Conservation (phyloP, 163 green algal species). For the Chlorella variabilis region DNA sequence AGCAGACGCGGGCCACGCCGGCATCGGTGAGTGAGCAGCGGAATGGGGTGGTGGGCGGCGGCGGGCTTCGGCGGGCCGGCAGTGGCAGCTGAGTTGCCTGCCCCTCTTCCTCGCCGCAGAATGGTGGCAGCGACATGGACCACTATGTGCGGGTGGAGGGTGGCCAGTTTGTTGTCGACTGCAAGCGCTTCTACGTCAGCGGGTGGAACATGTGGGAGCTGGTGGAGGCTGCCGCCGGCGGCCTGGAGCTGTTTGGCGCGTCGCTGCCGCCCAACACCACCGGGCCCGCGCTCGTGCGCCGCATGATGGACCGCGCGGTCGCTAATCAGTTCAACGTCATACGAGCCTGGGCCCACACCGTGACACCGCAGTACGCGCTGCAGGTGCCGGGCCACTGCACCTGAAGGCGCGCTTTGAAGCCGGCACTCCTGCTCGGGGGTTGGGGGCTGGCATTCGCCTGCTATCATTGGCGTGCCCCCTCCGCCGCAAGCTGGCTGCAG, state of each 20-base stretch:
- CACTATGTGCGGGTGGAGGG: slow-evolving; percentile 40
- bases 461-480: not conserved
- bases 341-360: slow-evolving; percentile 52
- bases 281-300: slow-evolving; percentile 53
- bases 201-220: slow-evolving; percentile 62
- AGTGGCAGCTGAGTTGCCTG: not conserved
- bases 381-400: too few relatives aligned
- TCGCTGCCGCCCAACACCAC: slow-evolving; percentile 54
- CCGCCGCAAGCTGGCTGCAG: not conserved
- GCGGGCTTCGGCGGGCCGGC: too few relatives aligned
- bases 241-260: slow-evolving; percentile 58
- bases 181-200: slow-evolving; percentile 38
- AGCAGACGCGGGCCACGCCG: not conserved
- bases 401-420: too few relatives aligned
- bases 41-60: too few relatives aligned
- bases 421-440: too few relatives aligned
- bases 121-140: slow-evolving; percentile 18
- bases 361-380: slow-evolving; percentile 40
- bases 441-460: slow-evolving; percentile 45
- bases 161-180: slow-evolving; percentile 46
- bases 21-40: not conserved
- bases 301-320: slow-evolving; percentile 56
- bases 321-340: slow-evolving; percentile 56
- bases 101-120: not conserved
- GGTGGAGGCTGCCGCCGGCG: slow-evolving; percentile 63